Evolutionary conservation across 225 moss, liverwort and hornwort species (phyloP).

Genomic region (Pseudoscleropodium purum): DNA sequence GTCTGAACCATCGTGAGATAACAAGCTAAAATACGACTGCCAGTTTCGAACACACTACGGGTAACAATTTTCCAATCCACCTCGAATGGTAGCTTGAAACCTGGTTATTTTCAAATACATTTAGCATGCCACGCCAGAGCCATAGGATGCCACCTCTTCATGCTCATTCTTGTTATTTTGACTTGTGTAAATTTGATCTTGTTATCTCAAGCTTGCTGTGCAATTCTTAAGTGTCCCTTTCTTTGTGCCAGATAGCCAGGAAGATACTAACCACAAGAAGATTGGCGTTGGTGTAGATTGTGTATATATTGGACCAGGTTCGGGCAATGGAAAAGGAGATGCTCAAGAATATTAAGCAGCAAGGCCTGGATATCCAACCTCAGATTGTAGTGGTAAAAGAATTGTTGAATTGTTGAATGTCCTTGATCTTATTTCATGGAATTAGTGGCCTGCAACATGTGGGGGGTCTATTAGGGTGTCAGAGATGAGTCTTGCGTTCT

Average conservation of each 20-base stretch:
- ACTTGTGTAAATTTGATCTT: not conserved
- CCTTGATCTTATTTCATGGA: not conserved
- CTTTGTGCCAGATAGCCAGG: not conserved
- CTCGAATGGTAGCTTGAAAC: not conserved
- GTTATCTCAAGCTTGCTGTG: not conserved
- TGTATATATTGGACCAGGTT: slow-evolving; percentile 96
- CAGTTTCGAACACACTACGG: not conserved
- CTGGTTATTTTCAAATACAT: not conserved
- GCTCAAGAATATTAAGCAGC: slow-evolving; percentile 60
- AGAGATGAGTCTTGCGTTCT: not conserved
- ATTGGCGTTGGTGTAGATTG: slow-evolving; percentile 42
- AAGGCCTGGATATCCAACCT: slow-evolving; percentile 68
- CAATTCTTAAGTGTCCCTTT: not conserved
- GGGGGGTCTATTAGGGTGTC: not conserved
- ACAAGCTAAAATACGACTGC: not conserved
- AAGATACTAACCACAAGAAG: not conserved
- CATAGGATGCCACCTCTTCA: not conserved
- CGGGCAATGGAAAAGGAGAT: slow-evolving; percentile 80
- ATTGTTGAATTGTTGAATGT: not conserved
- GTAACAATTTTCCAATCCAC: not conserved
- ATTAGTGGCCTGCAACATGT: not conserved
- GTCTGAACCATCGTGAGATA: not conserved
- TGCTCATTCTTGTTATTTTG: not conserved
- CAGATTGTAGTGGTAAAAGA: slow-evolving; percentile 66
- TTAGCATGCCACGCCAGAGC: not conserved